These are phyloP conservation scores for Dictyostelium purpureum DNA, from an alignment of 78 protist genomes.

Conservation along the genomic window DNA sequence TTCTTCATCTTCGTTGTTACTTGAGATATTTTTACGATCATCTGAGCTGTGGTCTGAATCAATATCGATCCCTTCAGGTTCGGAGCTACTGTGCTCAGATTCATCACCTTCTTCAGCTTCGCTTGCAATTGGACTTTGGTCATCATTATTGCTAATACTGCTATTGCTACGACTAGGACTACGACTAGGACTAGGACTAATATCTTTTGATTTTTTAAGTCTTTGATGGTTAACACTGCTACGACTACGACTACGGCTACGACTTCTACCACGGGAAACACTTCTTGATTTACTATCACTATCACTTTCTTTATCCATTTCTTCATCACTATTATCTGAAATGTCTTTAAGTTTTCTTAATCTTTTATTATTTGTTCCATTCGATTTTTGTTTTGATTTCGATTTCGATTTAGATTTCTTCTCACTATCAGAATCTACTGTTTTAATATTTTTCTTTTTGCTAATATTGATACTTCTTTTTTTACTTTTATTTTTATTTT, in stretches of 20 bases:
- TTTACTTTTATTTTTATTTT: not conserved
- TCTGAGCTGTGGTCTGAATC: too few species aligned
- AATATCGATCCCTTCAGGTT: not conserved
- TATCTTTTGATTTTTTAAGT: too few species aligned
- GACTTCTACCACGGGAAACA: not conserved
- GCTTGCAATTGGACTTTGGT: not conserved
- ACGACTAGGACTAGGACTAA: not conserved
- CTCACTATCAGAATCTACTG: too few species aligned
- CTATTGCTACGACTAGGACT: not conserved
- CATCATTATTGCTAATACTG: not conserved
- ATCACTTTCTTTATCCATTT: not conserved
- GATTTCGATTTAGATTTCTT: not conserved
- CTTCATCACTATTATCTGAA: not conserved
- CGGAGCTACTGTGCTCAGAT: not conserved
- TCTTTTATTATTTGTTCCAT: not conserved
- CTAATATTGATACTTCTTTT: too few species aligned
- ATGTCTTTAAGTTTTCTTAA: not conserved
- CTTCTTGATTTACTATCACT: not conserved
- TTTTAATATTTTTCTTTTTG: too few species aligned
- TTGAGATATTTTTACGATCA: too few species aligned
- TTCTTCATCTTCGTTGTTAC: too few species aligned
- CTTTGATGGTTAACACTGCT: too few species aligned
- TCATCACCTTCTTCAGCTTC: slow-evolving; percentile 6
- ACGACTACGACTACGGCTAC: not conserved
- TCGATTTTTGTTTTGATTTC: not conserved